phyloP scores from a whole-genome alignment of 371 early-diverging fungal species.

The Dentiscutata heterogama region DNA sequence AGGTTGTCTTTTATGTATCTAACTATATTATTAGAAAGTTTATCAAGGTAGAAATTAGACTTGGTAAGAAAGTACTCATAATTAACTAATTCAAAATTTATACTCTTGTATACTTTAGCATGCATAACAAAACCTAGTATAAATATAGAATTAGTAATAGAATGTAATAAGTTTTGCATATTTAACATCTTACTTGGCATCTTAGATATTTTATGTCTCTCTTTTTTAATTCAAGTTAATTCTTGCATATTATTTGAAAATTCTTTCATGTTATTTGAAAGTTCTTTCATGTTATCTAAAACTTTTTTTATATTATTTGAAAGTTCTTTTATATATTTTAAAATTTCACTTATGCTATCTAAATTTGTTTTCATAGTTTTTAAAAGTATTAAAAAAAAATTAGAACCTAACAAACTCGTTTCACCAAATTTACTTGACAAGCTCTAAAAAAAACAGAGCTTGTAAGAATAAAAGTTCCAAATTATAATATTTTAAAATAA shows the following conservation, averaged over 20 bases:
- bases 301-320: no score
- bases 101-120: neutral
- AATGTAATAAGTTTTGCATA: neutral
- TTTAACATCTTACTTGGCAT: neutral
- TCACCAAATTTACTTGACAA: neutral
- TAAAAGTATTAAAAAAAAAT: no score
- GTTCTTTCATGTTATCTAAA: no score
- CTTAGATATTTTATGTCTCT: neutral
- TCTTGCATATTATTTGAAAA: no score
- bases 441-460: neutral
- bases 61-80: neutral
- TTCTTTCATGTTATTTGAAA: no score
- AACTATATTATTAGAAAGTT: neutral
- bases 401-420: no score
- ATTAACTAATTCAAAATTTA: neutral
- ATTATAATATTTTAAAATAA: constrained; percentile 18
- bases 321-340: no score
- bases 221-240: neutral
- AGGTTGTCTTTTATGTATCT: neutral
- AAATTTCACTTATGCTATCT: no score
- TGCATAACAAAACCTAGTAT: neutral
- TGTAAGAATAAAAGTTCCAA: neutral
- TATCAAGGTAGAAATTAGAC: neutral
- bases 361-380: no score
- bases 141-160: neutral